phyloP scores from a whole-genome alignment of 345 rosid species.

The Hibiscus tridactylites region DNA sequence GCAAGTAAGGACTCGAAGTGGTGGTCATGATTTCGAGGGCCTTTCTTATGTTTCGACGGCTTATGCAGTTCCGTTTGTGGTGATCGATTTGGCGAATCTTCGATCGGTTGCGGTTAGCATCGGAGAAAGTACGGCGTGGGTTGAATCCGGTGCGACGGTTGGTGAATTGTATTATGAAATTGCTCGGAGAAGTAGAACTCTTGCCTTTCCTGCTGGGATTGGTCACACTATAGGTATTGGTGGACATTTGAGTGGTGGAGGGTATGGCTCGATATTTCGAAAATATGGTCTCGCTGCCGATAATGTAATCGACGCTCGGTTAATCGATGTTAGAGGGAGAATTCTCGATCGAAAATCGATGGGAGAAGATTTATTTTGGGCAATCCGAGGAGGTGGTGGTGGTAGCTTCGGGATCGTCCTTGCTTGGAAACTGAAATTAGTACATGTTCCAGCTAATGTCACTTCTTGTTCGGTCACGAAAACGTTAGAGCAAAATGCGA shows the following conservation, averaged over 20 bases:
- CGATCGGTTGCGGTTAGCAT: constrained; percentile 32
- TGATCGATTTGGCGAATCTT: constrained; percentile 44
- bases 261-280: constrained; percentile 58
- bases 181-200: constrained; percentile 39
- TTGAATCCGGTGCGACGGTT: constrained; percentile 55
- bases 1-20: constrained; percentile 46
- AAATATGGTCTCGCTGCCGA: constrained; percentile 74
- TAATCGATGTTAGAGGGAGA: constrained; percentile 43
- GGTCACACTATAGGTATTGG: constrained; percentile 52
- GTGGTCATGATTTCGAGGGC: constrained; percentile 72
- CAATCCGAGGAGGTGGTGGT: constrained; percentile 9
- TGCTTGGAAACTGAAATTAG: not conserved
- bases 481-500: not conserved
- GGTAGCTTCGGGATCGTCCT: not conserved
- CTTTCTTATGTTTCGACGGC: constrained; percentile 38
- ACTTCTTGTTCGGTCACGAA: not conserved
- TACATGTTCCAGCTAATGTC: not conserved
- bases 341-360: constrained; percentile 40
- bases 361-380: constrained; percentile 76
- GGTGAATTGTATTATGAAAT: constrained; percentile 53
- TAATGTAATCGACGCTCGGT: constrained; percentile 54
- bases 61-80: constrained; percentile 31
- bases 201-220: constrained; percentile 56
- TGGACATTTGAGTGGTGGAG: constrained; percentile 59
- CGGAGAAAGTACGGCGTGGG: constrained; percentile 40